Percentiles rank a stretch among this genome's conserved stretches.
Conservation (phyloP, 257 asterid genomes). For the Echites panduratus region DNA sequence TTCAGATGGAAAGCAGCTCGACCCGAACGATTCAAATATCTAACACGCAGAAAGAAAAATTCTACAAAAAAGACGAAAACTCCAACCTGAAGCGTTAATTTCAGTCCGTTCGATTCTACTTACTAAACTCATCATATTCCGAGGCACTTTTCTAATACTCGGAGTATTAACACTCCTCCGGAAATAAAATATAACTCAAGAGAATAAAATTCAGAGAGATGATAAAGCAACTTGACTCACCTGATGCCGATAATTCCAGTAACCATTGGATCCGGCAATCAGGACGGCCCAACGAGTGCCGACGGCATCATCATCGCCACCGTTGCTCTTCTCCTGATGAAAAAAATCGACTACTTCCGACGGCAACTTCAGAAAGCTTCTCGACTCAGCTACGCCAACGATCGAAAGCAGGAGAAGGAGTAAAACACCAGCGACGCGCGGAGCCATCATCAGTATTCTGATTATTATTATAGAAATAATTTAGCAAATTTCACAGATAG, state of each 20-base stretch:
- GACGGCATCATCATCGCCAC: constrained; percentile 32
- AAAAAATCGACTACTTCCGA: constrained; percentile 50
- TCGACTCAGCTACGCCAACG: constrained; percentile 42
- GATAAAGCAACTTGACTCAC: constrained; percentile 26
- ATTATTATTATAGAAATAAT: no score
- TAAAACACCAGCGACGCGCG: constrained; percentile 39
- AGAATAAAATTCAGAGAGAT: not conserved
- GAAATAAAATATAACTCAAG: no score
- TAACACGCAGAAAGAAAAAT: not conserved
- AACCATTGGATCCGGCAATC: constrained; percentile 81
- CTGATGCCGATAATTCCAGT: constrained; percentile 98
- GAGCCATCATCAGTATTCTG: constrained; percentile 31
- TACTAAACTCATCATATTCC: not conserved
- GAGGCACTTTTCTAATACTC: no score
- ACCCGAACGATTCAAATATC: not conserved
- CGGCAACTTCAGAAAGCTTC: constrained; percentile 56
- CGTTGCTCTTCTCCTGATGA: constrained; percentile 18
- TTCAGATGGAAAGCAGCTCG: no score
- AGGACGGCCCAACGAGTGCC: constrained; percentile 95
- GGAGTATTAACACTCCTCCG: not conserved
- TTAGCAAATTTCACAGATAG: no score
- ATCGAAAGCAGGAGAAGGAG: constrained; percentile 45
- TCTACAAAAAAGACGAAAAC: not conserved
- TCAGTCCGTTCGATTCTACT: not conserved
- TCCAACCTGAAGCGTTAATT: not conserved